These are phyloP conservation scores for Lathyrus tuberosus DNA, from an alignment of 306 rosid genomes.

Conservation along the genomic window DNA sequence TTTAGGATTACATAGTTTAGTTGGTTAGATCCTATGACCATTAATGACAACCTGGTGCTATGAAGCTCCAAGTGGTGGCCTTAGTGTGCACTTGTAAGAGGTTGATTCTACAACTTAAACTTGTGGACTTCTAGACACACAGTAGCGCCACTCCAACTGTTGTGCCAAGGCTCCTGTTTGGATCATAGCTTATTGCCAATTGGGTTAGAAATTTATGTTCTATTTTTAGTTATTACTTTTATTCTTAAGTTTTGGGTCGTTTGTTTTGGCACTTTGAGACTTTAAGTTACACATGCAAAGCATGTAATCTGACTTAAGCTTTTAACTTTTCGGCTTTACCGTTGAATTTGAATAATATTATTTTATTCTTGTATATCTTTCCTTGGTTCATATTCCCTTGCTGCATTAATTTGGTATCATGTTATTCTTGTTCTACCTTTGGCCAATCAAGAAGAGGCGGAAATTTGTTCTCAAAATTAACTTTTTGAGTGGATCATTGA, in stretches of 20 bases:
- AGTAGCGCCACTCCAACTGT: constrained; percentile 1
- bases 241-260: constrained; percentile 12
- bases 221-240: constrained; percentile 10
- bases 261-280: background rate
- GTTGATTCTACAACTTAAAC: background rate
- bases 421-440: too few species aligned
- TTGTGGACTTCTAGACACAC: background rate
- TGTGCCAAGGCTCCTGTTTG: background rate
- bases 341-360: too few species aligned
- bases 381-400: too few species aligned
- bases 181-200: background rate
- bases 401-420: too few species aligned
- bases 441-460: too few species aligned
- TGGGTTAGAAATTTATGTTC: constrained; percentile 2
- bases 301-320: background rate
- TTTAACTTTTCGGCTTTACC: too few species aligned
- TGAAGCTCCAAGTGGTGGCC: background rate
- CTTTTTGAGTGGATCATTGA: background rate
- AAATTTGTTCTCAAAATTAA: background rate
- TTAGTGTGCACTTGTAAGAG: background rate
- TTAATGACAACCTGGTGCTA: constrained; percentile 8
- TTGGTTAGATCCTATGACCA: constrained; percentile 3
- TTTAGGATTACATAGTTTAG: constrained; percentile 23
- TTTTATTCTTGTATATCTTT: too few species aligned
- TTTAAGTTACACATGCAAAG: background rate